A percentile compares a stretch with the other conserved stretches of the same genome.
These are phyloP conservation scores for Trypanosoma lewisi DNA, from an alignment of 208 protist species.

Conservation along the genomic window DNA sequence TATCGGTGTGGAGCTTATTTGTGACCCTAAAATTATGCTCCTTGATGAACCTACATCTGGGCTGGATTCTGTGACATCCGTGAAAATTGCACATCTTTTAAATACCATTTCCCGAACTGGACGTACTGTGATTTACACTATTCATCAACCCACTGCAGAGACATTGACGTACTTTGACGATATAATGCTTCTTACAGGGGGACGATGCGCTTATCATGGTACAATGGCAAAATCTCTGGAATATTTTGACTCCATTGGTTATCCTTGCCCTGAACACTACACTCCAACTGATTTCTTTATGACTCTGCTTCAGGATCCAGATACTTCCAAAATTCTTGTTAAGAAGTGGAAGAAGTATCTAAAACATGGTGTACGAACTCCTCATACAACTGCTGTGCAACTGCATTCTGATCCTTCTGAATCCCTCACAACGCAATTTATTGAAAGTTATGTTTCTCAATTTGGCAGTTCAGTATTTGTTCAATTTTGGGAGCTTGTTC, in stretches of 20 bases:
- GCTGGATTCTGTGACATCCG: constrained; percentile 87
- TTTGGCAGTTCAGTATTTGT: constrained; percentile 42
- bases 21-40: constrained; percentile 79
- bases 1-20: constrained; percentile 89
- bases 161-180: constrained; percentile 91
- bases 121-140: constrained; percentile 90
- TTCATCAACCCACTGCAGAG: constrained; percentile 93
- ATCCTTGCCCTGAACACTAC: constrained; percentile 54
- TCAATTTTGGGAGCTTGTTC: constrained; percentile 59
- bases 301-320: constrained; percentile 67
- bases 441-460: constrained; percentile 46
- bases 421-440: constrained; percentile 39
- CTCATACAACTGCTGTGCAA: constrained; percentile 51
- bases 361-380: constrained; percentile 43
- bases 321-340: constrained; percentile 46
- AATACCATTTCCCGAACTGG: constrained; percentile 66
- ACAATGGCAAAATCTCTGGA: constrained; percentile 48
- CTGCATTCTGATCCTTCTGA: constrained; percentile 33
- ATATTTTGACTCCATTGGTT: constrained; percentile 86
- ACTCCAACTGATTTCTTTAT: constrained; percentile 92
- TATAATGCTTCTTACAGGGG: constrained; percentile 84
- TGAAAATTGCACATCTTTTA: constrained; percentile 78
- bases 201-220: constrained; percentile 84
- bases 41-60: constrained; percentile 91
- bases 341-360: constrained; percentile 67